Evolutionary conservation across 176 grass and related monocot species (phyloP).

Genomic region (Eleusine indica): DNA sequence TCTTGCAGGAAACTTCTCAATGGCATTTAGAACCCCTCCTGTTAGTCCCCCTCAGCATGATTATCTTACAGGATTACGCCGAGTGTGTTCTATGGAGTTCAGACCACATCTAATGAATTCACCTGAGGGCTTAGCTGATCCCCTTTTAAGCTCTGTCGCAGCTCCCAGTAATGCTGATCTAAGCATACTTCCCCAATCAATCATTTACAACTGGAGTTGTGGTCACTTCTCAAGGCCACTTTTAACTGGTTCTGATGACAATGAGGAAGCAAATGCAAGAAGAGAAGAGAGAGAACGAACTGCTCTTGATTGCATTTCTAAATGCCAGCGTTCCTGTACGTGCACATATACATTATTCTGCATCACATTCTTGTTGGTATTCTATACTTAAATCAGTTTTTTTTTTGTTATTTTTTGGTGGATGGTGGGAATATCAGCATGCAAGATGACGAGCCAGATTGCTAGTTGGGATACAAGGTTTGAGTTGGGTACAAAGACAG

Average conservation of each 20-base stretch:
- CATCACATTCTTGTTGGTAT: slow-evolving; percentile 32
- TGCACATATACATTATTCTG: slow-evolving; percentile 20
- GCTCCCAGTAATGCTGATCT: slow-evolving; percentile 57
- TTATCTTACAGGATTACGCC: slow-evolving; percentile 77
- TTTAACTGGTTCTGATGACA: slow-evolving; percentile 74
- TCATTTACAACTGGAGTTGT: slow-evolving; percentile 98
- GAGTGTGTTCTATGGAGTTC: slow-evolving; percentile 96
- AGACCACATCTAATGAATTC: slow-evolving; percentile 74
- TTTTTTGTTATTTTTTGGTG: background rate
- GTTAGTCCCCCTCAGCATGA: slow-evolving; percentile 93
- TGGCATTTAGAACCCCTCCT: slow-evolving; percentile 92
- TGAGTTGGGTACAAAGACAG: slow-evolving; percentile 80
- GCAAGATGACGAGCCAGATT: slow-evolving; percentile 93
- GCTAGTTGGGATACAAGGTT: slow-evolving; percentile 95
- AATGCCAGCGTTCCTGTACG: slow-evolving; percentile 91
- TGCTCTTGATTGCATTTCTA: slow-evolving; percentile 72
- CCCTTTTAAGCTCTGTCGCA: slow-evolving; percentile 54
- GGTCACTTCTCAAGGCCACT: slow-evolving; percentile 97
- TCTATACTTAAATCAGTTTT: slow-evolving; percentile 28
- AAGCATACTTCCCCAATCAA: slow-evolving; percentile 67
- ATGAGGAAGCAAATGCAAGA: slow-evolving; percentile 73
- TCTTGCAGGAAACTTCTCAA: slow-evolving; percentile 71
- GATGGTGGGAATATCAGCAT: slow-evolving; percentile 53
- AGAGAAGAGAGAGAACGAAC: slow-evolving; percentile 83
- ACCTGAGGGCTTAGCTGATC: slow-evolving; percentile 89